phyloP scores from a whole-genome alignment of 176 grass and related monocot species.

The Eremochloa ophiuroides region DNA sequence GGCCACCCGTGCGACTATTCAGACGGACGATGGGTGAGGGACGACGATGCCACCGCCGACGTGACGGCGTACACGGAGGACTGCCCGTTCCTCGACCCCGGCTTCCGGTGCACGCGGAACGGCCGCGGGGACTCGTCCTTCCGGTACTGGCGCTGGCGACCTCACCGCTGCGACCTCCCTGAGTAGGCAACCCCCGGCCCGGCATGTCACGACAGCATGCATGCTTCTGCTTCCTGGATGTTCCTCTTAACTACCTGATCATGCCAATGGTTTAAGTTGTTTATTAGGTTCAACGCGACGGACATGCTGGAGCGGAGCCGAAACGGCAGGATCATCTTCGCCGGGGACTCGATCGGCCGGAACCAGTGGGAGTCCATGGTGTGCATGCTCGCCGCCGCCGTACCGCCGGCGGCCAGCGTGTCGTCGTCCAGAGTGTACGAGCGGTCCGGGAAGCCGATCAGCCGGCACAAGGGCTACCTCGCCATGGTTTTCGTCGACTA shows the following conservation, averaged over 20 bases:
- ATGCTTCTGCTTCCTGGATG: too few relatives aligned
- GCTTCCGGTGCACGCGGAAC: conserved; percentile 55
- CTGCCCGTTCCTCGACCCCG: conserved; percentile 63
- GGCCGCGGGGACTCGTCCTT: conserved; percentile 34
- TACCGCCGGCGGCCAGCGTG: not conserved
- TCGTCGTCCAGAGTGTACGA: conserved; percentile 18
- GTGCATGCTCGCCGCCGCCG: conserved; percentile 37
- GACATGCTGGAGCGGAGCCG: conserved; percentile 44
- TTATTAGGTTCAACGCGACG: conserved; percentile 31
- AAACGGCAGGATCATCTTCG: conserved; percentile 42
- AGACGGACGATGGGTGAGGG: conserved; percentile 50
- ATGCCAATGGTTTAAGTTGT: not conserved
- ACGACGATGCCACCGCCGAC: not conserved
- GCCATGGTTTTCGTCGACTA: conserved; percentile 28
- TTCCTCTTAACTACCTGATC: too few relatives aligned
- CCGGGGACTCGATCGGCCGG: conserved; percentile 43
- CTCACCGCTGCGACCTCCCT: conserved; percentile 39
- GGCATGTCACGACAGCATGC: too few relatives aligned
- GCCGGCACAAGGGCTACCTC: conserved; percentile 40
- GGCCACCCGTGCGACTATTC: conserved; percentile 53
- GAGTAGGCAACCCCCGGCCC: too few relatives aligned
- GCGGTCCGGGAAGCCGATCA: conserved; percentile 40
- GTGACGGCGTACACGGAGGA: conserved; percentile 29
- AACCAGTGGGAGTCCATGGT: conserved; percentile 61
- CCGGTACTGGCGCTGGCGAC: conserved; percentile 49